Conservation (phyloP, 441 rosid species). For the Biscutella laevigata region DNA sequence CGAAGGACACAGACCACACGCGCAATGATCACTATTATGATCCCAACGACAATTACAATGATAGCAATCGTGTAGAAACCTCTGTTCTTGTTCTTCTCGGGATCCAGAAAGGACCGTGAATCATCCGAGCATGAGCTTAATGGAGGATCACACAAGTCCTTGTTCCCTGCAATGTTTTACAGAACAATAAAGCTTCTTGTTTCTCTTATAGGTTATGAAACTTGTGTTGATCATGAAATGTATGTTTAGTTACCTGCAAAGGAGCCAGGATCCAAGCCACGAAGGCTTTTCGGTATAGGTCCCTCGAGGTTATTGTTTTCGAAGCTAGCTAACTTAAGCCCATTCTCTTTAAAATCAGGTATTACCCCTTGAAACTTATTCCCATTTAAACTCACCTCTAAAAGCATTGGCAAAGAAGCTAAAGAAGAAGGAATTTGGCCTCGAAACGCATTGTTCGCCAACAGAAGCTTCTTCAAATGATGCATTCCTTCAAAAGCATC, state of each 20-base stretch:
- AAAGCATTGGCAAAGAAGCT: conserved; percentile 41
- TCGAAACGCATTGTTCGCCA: conserved; percentile 54
- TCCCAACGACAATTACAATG: conserved; percentile 15
- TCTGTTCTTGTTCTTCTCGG: not conserved
- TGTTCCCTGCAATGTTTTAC: conserved; percentile 45
- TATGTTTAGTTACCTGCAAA: conserved; percentile 48
- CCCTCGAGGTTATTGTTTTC: conserved; percentile 74
- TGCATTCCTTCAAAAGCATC: conserved; percentile 60
- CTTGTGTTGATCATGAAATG: not conserved
- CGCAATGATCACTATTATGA: conserved; percentile 17
- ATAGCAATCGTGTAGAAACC: conserved; percentile 16
- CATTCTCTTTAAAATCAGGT: conserved; percentile 45
- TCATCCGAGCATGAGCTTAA: conserved; percentile 31
- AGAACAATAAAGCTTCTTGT: not conserved
- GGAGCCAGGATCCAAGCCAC: conserved; percentile 35
- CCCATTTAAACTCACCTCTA: conserved; percentile 57
- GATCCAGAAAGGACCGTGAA: not conserved
- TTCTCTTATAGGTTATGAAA: not conserved
- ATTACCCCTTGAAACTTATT: conserved; percentile 52
- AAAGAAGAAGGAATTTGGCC: conserved; percentile 57
- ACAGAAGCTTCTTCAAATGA: conserved; percentile 50
- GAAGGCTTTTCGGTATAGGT: conserved; percentile 58
- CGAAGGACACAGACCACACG: conserved; percentile 16
- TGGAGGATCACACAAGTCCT: conserved; percentile 52
- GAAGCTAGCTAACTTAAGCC: conserved; percentile 36